Evolutionary conservation across 768 basidiomycete genomes (phyloP).

Genomic region (Cytidiella melzeri): DNA sequence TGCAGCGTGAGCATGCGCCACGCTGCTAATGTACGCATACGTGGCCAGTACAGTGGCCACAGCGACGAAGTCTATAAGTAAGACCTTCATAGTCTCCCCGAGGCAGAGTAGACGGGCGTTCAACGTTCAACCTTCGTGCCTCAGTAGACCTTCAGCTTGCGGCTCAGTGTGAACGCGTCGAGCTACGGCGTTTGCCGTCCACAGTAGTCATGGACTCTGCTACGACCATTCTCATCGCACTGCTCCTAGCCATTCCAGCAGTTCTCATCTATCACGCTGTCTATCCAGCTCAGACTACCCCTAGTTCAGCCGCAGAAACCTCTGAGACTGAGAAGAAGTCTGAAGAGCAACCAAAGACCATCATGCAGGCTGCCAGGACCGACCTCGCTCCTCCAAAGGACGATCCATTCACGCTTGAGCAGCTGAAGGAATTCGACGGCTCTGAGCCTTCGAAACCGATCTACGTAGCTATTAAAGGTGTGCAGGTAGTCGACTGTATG

Average conservation of each 20-base stretch:
- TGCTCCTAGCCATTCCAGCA: conserved; percentile 28
- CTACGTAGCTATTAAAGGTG: conserved; percentile 91
- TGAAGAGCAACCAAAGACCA: conserved; percentile 39
- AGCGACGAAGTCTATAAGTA: no score
- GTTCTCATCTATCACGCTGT: conserved; percentile 21
- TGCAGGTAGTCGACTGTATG: conserved; percentile 6
- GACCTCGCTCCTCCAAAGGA: conserved; percentile 69
- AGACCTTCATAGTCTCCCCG: no score
- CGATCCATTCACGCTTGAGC: conserved; percentile 66
- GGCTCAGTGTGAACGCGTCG: no score
- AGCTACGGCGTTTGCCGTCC: conserved; percentile 4
- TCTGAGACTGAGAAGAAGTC: conserved; percentile 18
- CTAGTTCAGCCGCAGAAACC: conserved; percentile 7
- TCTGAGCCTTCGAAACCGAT: conserved; percentile 60
- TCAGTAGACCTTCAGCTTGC: no score
- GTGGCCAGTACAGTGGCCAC: no score
- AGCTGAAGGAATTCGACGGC: conserved; percentile 72
- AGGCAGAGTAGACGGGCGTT: no score
- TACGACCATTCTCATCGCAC: conserved; percentile 22
- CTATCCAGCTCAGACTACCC: conserved; percentile 8
- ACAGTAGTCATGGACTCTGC: conserved; percentile 11
- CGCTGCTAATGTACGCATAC: no score
- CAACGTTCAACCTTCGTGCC: no score
- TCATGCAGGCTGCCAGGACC: conserved; percentile 63
- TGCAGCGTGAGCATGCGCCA: no score